Evolutionary conservation across 805 yeast species (phyloP), one percentile per base, ranked within the genome.

Genomic region (Saccharomycopsis sp.): DNA sequence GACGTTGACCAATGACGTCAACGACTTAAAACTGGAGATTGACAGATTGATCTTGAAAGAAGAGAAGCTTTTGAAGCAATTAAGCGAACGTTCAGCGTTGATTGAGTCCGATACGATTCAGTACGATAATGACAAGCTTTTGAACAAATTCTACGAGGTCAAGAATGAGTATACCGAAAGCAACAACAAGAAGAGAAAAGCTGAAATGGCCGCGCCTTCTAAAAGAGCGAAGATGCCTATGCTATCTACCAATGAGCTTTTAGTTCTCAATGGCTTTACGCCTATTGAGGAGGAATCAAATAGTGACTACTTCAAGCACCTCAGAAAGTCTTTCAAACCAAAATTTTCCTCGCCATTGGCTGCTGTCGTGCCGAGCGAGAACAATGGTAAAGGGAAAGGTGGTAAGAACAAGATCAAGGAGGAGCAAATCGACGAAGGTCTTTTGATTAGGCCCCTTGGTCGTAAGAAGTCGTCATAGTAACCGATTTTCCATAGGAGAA

Each of bases 31-130:
- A 46, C 18, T n/a, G 3, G 34, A 61, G 41, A 48, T 61, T 21
- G 29, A 61, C 37, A 46, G 52, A 44, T 55, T 61, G 59, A 51
- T 61, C 9, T 34, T 54, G 16, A 59, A 55, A 34, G 63, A 61
- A 37, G 54, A 57, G 24, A 40, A 50, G 40, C 12, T 55, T 24
- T 20, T 61, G 12, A n/a, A 29, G 2, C 9, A 34, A 18, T 51
- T 58, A 29, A 18, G 21, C 48, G 4, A 4, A 4, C 20, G 21
- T 4, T 18, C 18, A 4, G 21, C 8, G 4, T 12, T 16, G 7
- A 18, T 16, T 12, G 21, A 12, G 18, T 20, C 18, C 8, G 8
- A 16, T 4, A n/a, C 18, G 21, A 12, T 44, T 44, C 18, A 44
- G 18, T 44, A 44, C 16, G 48, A 44, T 12, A 44, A 44, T 44